Percentiles rank a stretch among this genome's conserved stretches.
Evolutionary conservation across 2,329 filamentous ascomycete species (phyloP).

Genomic region (Botryotinia calthae): DNA sequence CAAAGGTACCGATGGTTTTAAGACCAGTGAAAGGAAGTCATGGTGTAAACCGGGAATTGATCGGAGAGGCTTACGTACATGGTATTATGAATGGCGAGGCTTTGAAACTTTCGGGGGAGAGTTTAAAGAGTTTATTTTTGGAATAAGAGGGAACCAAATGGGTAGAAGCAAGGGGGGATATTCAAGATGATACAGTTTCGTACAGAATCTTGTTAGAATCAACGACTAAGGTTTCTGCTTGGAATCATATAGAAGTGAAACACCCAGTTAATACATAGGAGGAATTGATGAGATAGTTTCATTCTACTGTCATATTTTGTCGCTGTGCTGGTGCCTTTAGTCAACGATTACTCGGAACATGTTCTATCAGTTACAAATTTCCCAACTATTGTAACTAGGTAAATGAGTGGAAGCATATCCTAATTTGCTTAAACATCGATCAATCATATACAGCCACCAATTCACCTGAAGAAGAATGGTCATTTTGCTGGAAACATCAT

Average conservation of each 20-base stretch:
- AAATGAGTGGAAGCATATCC: not conserved
- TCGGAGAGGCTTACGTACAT: conserved; percentile 19
- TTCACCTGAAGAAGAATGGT: not conserved
- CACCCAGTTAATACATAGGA: fast-evolving
- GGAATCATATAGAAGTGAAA: not conserved
- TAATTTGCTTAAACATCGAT: not conserved
- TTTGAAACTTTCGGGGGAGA: too few relatives aligned
- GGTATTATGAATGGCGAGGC: conserved; percentile 12
- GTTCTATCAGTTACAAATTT: too few relatives aligned
- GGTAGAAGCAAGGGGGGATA: fast-evolving
- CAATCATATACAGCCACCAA: not conserved
- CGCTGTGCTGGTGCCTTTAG: not conserved
- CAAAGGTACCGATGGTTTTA: conserved; percentile 14
- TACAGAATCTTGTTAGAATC: not conserved
- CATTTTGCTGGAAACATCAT: not conserved
- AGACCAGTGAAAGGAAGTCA: not conserved
- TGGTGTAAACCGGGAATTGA: not conserved
- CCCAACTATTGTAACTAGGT: too few relatives aligned
- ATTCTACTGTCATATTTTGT: not conserved
- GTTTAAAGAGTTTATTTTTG: not conserved
- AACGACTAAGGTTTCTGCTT: fast-evolving
- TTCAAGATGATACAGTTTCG: fast-evolving
- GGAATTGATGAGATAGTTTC: not conserved
- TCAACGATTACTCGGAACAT: not conserved
- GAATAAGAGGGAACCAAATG: not conserved